Evolutionary conservation across 768 basidiomycete species (phyloP), one percentile per base, ranked within the genome.

Genomic region (Termitomyces titanicus): DNA sequence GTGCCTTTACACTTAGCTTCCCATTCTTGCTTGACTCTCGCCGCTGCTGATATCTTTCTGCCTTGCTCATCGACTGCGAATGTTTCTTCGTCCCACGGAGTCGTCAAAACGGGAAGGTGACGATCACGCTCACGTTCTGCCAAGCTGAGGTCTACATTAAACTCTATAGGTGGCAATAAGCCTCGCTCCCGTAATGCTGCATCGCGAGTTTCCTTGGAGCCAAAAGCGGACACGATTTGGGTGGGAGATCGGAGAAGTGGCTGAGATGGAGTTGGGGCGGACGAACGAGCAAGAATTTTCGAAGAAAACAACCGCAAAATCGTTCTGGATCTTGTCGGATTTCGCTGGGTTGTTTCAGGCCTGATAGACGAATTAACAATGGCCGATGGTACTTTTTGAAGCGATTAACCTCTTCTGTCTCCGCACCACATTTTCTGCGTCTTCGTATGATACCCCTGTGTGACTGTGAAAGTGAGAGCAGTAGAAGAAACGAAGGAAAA

Each of bases 101-200:
- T 34, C 3, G 62, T 42, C 17, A 76, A 60, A n/a, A 75, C 61
- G 5, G 75, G 75, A 9, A 79, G 72, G 1, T 64, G 64, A 8
- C 34, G 64, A 65, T 74, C 72, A 40, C 65, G 70, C 55, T 74
- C 66, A 43, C 50, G 70, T 59, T 75, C 79, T 64, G 67, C 72
- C 24, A 63, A 70, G 67, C 67, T 79, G 49, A 76, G 74, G 66
- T 68, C 75, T 60, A 68, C 79, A 42, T 71, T 75, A 5, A 74
- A 66, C 17, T 64, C 63, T 25, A 77, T 68, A 9, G 79, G 76
- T 22, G 85, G 83, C 2, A 81, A 70, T 37, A 87, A 70, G 0
- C 85, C 84, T 31, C 83, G 78, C 60, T 78, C 83, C 12, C 84
- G 78, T 20, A 86, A 74, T 1, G 85, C 84, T 3, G 81, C 83